Percentiles rank a stretch among this genome's conserved stretches.
These are phyloP conservation scores for Exserohilum turcica DNA, from an alignment of 2,329 filamentous ascomycete genomes.

Conservation along the genomic window DNA sequence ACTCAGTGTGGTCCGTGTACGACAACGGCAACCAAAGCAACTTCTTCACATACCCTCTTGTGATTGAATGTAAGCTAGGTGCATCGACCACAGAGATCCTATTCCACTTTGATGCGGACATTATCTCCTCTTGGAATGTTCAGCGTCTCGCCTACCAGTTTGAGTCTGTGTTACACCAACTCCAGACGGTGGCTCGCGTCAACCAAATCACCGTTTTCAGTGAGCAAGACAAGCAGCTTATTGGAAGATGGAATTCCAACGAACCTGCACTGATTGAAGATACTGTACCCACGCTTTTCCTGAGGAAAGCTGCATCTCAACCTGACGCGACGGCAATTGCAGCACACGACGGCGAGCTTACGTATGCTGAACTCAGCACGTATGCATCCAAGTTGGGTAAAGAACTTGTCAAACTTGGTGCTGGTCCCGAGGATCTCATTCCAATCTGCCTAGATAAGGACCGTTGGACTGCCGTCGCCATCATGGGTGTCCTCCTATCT, in stretches of 20 bases:
- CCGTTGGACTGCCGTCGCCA: constrained; percentile 44
- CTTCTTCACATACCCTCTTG: constrained; percentile 44
- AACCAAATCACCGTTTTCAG: constrained; percentile 35
- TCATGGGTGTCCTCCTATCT: constrained; percentile 45
- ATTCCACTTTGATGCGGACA: constrained; percentile 35
- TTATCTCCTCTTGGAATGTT: constrained; percentile 35
- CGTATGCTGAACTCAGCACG: constrained; percentile 33
- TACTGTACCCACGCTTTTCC: constrained; percentile 34
- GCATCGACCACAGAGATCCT: constrained; percentile 26
- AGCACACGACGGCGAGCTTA: constrained; percentile 39
- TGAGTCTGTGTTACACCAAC: constrained; percentile 34
- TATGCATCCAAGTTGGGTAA: constrained; percentile 34
- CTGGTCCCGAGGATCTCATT: constrained; percentile 42
- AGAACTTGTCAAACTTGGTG: constrained; percentile 37
- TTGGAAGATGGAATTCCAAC: constrained; percentile 31
- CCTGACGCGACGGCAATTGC: constrained; percentile 33
- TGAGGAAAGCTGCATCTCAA: constrained; percentile 22
- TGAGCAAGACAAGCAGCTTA: constrained; percentile 30
- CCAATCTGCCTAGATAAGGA: constrained; percentile 47
- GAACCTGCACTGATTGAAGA: constrained; percentile 30
- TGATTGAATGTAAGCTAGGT: constrained; percentile 38
- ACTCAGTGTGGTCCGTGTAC: constrained; percentile 37
- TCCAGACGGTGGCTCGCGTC: constrained; percentile 28
- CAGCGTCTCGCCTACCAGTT: constrained; percentile 40
- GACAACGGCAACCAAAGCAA: constrained; percentile 35